Evolutionary conservation across 352 stramenopile species (phyloP).

Genomic region (Hyaloperonospora brassicae): DNA sequence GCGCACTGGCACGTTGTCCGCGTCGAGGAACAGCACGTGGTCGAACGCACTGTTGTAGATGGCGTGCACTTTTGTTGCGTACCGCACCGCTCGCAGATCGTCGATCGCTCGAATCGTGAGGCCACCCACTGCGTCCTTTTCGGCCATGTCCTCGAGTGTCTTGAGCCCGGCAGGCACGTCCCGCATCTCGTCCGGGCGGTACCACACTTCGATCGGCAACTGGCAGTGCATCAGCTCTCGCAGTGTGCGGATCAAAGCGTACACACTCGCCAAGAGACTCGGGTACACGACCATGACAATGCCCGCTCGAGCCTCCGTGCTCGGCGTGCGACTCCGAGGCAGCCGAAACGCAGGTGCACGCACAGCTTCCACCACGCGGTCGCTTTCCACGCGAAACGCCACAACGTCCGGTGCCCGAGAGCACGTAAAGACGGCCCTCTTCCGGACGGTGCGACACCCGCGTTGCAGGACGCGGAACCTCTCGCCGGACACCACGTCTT

Average conservation of each 20-base stretch:
- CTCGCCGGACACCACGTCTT: conserved; percentile 26
- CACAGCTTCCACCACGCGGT: conserved; percentile 13
- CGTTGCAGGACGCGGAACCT: conserved; percentile 34
- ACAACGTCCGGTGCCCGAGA: conserved; percentile 38
- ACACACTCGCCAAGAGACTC: conserved; percentile 38
- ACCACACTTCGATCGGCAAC: conserved; percentile 54
- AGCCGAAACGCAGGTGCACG: conserved; percentile 11
- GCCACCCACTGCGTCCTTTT: not conserved
- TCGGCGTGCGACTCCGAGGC: conserved; percentile 7
- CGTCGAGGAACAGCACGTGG: conserved; percentile 46
- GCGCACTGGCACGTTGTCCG: conserved; percentile 48
- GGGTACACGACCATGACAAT: conserved; percentile 58
- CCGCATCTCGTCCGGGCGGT: conserved; percentile 26
- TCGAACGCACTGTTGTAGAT: conserved; percentile 46
- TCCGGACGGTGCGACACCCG: conserved; percentile 28
- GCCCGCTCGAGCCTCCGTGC: conserved; percentile 8
- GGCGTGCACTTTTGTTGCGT: conserved; percentile 45
- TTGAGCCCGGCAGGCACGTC: conserved; percentile 14
- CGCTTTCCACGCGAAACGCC: conserved; percentile 26
- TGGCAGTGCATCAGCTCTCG: conserved; percentile 26
- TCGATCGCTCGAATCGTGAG: conserved; percentile 30
- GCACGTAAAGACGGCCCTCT: conserved; percentile 33
- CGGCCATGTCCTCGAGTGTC: conserved; percentile 12
- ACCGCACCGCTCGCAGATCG: conserved; percentile 28
- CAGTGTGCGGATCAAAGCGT: conserved; percentile 33